A percentile compares a stretch with the other conserved stretches of the same genome.
Conservation (phyloP, 768 basidiomycete species). For the Gloeophyllum trabeum region DNA sequence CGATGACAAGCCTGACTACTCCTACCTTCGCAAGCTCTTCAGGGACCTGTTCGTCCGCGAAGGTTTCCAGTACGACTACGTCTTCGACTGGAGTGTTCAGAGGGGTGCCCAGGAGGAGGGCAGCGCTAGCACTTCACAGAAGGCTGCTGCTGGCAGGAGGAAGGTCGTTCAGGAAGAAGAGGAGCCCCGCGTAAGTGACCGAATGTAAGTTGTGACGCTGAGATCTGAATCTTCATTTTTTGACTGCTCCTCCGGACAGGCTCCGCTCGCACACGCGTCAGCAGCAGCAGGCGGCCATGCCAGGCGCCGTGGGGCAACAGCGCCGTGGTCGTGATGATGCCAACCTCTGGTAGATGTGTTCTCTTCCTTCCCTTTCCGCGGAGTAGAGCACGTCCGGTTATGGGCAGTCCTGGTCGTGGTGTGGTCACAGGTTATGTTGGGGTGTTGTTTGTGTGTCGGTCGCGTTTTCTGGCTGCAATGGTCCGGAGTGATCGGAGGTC, state of each 20-base stretch:
- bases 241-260: slow-evolving; percentile 27
- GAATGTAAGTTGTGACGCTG: slow-evolving; percentile 52
- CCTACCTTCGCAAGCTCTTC: slow-evolving; percentile 99
- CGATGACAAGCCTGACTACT: slow-evolving; percentile 99
- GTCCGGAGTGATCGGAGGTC: not conserved
- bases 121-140: slow-evolving; percentile 47
- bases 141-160: slow-evolving; percentile 49
- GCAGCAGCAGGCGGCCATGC: slow-evolving; percentile 44
- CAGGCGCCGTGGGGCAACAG: slow-evolving; percentile 34
- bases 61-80: slow-evolving; percentile 98
- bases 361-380: too few relatives aligned
- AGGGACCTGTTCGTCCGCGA: slow-evolving; percentile 95
- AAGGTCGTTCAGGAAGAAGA: slow-evolving; percentile 83
- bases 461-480: too few relatives aligned
- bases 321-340: slow-evolving; percentile 34
- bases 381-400: too few relatives aligned
- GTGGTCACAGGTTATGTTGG: too few relatives aligned
- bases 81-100: slow-evolving; percentile 98
- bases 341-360: slow-evolving; percentile 32
- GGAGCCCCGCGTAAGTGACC: slow-evolving; percentile 69
- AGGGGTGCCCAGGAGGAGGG: slow-evolving; percentile 60
- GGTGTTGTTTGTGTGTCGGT: too few relatives aligned
- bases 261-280: slow-evolving; percentile 84
- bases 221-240: slow-evolving; percentile 6
- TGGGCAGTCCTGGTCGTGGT: too few relatives aligned